Evolutionary conservation across 2,329 filamentous ascomycete genomes (phyloP), one percentile per base, ranked within the genome.

Genomic region (Lasiodiplodia sp.): DNA sequence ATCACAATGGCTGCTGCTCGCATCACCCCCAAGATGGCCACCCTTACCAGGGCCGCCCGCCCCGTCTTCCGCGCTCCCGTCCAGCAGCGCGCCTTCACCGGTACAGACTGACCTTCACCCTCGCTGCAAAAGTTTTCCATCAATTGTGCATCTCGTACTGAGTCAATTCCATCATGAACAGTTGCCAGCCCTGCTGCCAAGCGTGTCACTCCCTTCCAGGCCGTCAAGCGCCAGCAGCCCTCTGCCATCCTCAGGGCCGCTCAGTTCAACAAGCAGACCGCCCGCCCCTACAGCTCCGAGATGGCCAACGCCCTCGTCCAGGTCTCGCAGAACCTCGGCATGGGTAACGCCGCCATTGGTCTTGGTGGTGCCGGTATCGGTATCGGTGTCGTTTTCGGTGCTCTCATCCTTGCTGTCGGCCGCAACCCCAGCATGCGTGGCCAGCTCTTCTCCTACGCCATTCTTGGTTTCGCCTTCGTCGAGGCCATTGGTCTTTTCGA

Each of bases 401-500:
- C 92, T 80, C 92, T 96, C 82, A 88, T 96, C 81, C 90, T 92
- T 85, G 90, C 90, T 86, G 92, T 96, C 83, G 92, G 93, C 87
- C 92, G 93, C 87, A 97, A 97, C 92, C 93, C 93, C 81, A 92
- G 91, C 81, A 92, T 96, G 86, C 91, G 92, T 87, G 93, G 92
- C 83, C 93, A 96, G 89, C 92, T 97, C 81, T 97, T 96, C 92
- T 92, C 92, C 77, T 95, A 96, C 86, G 92, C 92, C 89, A 95
- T 96, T 92, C 87, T 96, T 82, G 92, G 93, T 87, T 96, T 96
- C 87, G 93, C 92, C 82, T 96, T 96, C 91, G 92, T 94, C 84
- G 93, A 96, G 84, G 92, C 93, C 86, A 93, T 92, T 78, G 91
- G 91, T 79, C 82, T 86, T 70, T 86, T 86, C 81, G 84, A 85